phyloP scores from a whole-genome alignment of 2,329 filamentous ascomycete genomes.

The Rutstroemia sp. region DNA sequence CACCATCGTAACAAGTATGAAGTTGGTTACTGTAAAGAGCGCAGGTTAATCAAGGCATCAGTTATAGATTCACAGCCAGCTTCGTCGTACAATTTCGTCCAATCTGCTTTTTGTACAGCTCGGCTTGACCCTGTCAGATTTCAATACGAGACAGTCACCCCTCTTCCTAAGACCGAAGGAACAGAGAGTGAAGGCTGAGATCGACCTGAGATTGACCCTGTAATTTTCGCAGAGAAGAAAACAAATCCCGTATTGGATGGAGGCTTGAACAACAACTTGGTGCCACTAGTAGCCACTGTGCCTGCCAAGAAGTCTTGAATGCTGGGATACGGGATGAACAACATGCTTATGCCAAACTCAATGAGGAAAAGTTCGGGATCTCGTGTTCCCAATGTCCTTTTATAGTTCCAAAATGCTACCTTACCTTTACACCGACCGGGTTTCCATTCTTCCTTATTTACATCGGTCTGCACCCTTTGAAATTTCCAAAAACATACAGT shows the following conservation, averaged over 20 bases:
- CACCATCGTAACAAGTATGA: too few relatives aligned
- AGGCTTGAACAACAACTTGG: neutral
- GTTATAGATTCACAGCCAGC: too few relatives aligned
- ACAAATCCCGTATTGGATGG: neutral
- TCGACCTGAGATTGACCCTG: neutral
- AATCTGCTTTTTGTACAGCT: neutral
- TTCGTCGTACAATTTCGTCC: neutral
- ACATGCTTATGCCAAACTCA: neutral
- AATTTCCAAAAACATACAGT: neutral
- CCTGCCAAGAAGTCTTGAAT: constrained; percentile 3
- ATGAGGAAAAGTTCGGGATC: constrained; percentile 1
- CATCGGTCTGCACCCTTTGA: neutral
- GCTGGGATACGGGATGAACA: neutral
- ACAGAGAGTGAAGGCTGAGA: neutral
- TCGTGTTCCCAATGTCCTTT: constrained; percentile 8
- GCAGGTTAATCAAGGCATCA: too few relatives aligned
- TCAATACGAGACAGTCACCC: constrained; percentile 5
- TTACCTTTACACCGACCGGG: neutral
- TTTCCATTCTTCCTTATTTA: neutral
- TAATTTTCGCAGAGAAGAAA: neutral
- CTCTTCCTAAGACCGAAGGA: neutral
- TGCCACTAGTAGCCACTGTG: neutral
- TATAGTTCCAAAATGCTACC: constrained; percentile 2
- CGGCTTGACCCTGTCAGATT: neutral
- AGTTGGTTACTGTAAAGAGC: too few relatives aligned